Evolutionary conservation across 2,329 filamentous ascomycete genomes (phyloP).

Genomic region (Paramyrothecium sp.): DNA sequence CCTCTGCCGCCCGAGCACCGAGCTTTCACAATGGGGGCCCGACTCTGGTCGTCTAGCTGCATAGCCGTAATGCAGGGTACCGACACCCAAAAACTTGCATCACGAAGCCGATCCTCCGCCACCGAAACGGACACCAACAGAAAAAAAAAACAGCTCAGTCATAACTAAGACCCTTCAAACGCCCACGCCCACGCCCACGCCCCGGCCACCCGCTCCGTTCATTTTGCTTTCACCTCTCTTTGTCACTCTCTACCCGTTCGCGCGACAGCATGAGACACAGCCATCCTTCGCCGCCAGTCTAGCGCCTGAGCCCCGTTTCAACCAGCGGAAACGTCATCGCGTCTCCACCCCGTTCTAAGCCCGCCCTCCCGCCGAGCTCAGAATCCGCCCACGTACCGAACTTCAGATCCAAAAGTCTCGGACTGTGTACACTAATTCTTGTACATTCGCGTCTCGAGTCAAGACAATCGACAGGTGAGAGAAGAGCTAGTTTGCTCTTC

Average conservation of each 20-base stretch:
- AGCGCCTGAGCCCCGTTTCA: slow-evolving; percentile 6
- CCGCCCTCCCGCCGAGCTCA: not conserved
- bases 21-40: too few relatives aligned
- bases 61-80: too few relatives aligned
- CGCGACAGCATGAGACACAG: slow-evolving; percentile 1
- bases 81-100: too few relatives aligned
- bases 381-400: not conserved
- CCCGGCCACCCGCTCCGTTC: too few relatives aligned
- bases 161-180: too few relatives aligned
- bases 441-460: not conserved
- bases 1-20: too few relatives aligned
- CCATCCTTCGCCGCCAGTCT: not conserved
- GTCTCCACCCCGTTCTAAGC: slow-evolving; percentile 24
- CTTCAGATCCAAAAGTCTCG: not conserved
- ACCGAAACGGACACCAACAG: too few relatives aligned
- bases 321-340: slow-evolving; percentile 23
- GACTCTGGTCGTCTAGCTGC: too few relatives aligned
- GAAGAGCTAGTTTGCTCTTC: not conserved
- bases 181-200: too few relatives aligned
- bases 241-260: not conserved
- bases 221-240: not conserved
- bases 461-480: too few relatives aligned
- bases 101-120: too few relatives aligned
- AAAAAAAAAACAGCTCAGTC: too few relatives aligned
- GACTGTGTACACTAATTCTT: not conserved